These are phyloP conservation scores for Phylloporus sp. DNA, from an alignment of 768 basidiomycete genomes.

Conservation along the genomic window DNA sequence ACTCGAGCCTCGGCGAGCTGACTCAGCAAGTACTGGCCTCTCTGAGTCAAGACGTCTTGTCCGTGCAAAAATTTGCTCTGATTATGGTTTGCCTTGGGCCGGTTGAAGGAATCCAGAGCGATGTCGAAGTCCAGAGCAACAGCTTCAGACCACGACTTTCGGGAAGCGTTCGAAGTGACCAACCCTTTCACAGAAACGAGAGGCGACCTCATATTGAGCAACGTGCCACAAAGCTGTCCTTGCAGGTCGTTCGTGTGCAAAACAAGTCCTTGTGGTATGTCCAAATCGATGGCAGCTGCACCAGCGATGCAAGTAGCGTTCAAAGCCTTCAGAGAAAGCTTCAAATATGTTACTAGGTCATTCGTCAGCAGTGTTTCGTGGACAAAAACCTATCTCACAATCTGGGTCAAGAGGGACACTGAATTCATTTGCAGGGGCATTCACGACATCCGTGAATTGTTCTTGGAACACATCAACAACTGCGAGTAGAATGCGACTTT, in stretches of 20 bases:
- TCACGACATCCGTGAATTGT: conserved; percentile 72
- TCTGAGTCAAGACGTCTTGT: conserved; percentile 68
- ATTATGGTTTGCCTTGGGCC: conserved; percentile 49
- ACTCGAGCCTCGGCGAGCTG: conserved; percentile 20
- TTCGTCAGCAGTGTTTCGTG: conserved; percentile 5
- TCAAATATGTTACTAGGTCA: conserved; percentile 76
- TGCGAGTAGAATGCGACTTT: conserved; percentile 48
- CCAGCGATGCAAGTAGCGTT: conserved; percentile 56
- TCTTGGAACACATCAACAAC: conserved; percentile 56
- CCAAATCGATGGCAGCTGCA: conserved; percentile 50
- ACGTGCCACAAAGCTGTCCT: conserved; percentile 60
- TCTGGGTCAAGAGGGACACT: conserved; percentile 68
- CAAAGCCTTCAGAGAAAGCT: conserved; percentile 52
- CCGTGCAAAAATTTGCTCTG: conserved; percentile 66
- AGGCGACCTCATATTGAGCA: conserved; percentile 59
- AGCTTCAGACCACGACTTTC: conserved; percentile 64
- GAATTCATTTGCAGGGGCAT: conserved; percentile 75
- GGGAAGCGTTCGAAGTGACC: conserved; percentile 36
- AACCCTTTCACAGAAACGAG: conserved; percentile 48
- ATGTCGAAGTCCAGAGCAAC: conserved; percentile 49
- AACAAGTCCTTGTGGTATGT: conserved; percentile 55
- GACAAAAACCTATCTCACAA: conserved; percentile 42
- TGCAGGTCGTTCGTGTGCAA: conserved; percentile 76
- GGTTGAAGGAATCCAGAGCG: conserved; percentile 65
- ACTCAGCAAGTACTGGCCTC: conserved; percentile 54